These are phyloP conservation scores for Mucor plumbeus DNA, from an alignment of 371 early-diverging fungal species.

Conservation along the genomic window DNA sequence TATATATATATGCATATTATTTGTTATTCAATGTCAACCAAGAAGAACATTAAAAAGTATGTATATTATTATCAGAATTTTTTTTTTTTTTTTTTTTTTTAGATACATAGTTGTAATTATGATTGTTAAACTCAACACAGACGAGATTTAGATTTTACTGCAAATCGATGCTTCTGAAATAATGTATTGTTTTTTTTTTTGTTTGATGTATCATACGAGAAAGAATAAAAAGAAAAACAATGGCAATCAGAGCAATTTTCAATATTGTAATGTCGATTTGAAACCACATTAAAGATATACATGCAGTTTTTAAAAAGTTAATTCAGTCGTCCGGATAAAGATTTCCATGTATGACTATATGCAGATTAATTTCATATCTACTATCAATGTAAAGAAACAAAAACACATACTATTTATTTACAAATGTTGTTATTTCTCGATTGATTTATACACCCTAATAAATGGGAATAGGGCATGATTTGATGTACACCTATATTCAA, in stretches of 20 bases:
- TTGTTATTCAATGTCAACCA: not conserved
- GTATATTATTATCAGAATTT: not conserved
- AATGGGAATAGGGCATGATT: too few species aligned
- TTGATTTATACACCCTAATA: not conserved
- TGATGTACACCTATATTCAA: too few species aligned
- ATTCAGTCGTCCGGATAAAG: not conserved
- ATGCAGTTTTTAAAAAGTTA: not conserved
- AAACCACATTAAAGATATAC: too few species aligned
- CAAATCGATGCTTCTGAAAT: conserved; percentile 3
- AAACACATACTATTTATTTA: not conserved
- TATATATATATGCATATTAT: too few species aligned
- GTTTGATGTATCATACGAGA: too few species aligned
- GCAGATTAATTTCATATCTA: not conserved
- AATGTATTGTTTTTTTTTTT: not conserved
- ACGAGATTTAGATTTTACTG: conserved; percentile 1
- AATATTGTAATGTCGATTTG: not conserved
- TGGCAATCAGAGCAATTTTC: not conserved
- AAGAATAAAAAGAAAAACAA: not conserved
- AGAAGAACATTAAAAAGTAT: not conserved
- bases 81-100: too few species aligned
- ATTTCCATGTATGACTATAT: not conserved
- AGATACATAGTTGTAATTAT: not conserved
- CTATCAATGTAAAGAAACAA: not conserved
- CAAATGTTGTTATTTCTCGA: not conserved
- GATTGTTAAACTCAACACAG: not conserved